Base-by-base conservation (phyloP, 2,329 filamentous ascomycete genomes). In the Scytalidium sp. region DNA sequence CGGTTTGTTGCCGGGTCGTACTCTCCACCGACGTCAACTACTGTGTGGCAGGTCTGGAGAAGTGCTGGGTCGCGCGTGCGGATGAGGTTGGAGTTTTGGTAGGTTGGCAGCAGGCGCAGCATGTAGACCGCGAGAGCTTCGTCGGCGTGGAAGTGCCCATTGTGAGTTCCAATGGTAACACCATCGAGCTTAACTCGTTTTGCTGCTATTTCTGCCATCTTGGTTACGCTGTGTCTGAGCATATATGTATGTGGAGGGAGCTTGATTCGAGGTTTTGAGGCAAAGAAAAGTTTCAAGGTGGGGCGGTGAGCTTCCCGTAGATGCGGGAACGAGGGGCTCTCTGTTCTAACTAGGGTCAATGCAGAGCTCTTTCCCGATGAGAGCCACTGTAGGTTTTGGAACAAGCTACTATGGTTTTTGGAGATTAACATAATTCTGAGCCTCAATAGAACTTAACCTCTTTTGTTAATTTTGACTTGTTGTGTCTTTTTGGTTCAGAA, bases 111-210 rank as follows among this genome's bases (percentile, higher is more conserved):
- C 50, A 88, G 81, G 57, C 91, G 90, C 60, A 99, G 88, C 78
- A 99, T 90, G 77, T 96, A 91, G 57, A 99, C 92, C 51, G 94
- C 94, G 41, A 99, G 84, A 53, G 94, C 93, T 75, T 99, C 94
- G 71, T 99, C 94, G 68, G 94, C 94, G 75, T 99, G 94, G 80
- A 99, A 99, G 77, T 97, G 91, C 60, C 94, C 94, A 74, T 87
- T 97, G 81, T 99, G 94, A 23, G 94, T 99, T 65, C 92, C 94
- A 56, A 87, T 73, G 49, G 64, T 61, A 52, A 70, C 69, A 55
- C 74, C 72, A 55, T 81, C 77, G 60, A 86, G 89, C 80, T 96
- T 96, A 68, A 95, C 74, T 70, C 89, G 87, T 74, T 97, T 97
- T 55, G 86, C 73, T 63, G 85, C 80, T 66, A 75, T 80, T 76